Percentiles rank a stretch among this genome's conserved stretches.
These are phyloP conservation scores for Pseudophaeomoniella oleicola DNA, from an alignment of 2,329 filamentous ascomycete genomes.

Conservation along the genomic window DNA sequence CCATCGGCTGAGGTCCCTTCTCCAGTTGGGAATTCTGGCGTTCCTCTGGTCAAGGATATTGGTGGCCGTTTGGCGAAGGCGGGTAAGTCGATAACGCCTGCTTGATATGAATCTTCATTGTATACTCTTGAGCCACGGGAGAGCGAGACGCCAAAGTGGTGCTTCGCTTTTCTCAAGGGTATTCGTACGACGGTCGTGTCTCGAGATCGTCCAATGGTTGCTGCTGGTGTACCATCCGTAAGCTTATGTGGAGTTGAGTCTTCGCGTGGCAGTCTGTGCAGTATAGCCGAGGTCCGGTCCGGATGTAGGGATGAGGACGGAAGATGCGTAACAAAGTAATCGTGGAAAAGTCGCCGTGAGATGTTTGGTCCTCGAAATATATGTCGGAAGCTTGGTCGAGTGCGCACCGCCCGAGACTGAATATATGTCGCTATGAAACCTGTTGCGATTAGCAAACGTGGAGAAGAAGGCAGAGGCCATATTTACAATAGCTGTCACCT, in stretches of 20 bases:
- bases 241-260: conserved; percentile 66
- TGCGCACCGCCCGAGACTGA: conserved; percentile 7
- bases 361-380: conserved; percentile 6
- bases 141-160: conserved; percentile 75
- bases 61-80: conserved; percentile 80
- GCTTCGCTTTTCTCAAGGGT: conserved; percentile 81
- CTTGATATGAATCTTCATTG: conserved; percentile 91
- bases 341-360: conserved; percentile 58
- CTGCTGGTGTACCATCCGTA: conserved; percentile 36
- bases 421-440: conserved; percentile 20
- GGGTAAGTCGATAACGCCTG: conserved; percentile 82
- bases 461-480: conserved; percentile 1
- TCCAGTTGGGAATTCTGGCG: conserved; percentile 14
- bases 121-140: conserved; percentile 71
- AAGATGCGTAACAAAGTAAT: conserved; percentile 93
- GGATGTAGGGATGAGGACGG: conserved; percentile 87
- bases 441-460: conserved; percentile 9
- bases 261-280: conserved; percentile 75
- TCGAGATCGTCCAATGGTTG: conserved; percentile 44
- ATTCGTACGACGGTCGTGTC: conserved; percentile 92
- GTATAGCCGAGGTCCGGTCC: conserved; percentile 55
- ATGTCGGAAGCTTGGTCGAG: conserved; percentile 5
- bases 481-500: conserved; percentile 22
- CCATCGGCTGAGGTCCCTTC: conserved; percentile 59
- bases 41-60: conserved; percentile 38